Evolutionary conservation across 768 basidiomycete genomes (phyloP).

Genomic region (Boletus sp.): DNA sequence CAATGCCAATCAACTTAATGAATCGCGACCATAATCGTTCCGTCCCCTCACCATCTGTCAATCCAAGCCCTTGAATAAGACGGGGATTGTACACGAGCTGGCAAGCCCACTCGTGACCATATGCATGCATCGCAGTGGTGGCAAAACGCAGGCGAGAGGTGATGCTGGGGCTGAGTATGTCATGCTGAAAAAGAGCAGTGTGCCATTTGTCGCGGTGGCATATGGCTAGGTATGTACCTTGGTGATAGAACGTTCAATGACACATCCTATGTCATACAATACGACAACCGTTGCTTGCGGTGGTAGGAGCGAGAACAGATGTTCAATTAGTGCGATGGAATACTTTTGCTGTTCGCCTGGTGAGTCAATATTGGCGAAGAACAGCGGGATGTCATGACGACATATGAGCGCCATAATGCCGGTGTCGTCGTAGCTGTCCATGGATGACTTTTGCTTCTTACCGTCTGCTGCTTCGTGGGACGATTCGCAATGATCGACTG

Average conservation of each 20-base stretch:
- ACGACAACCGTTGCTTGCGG: constrained; percentile 26
- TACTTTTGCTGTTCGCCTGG: constrained; percentile 8
- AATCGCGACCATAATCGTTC: too few species aligned
- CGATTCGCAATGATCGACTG: not conserved
- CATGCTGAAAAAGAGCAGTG: not conserved
- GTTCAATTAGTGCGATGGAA: constrained; percentile 25
- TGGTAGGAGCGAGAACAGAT: constrained; percentile 33
- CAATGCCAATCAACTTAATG: constrained; percentile 18
- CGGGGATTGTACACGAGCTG: not conserved
- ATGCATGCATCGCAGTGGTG: too few species aligned
- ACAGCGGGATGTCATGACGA: too few species aligned
- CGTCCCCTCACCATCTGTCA: constrained; percentile 14
- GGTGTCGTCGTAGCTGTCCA: not conserved
- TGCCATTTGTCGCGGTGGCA: not conserved
- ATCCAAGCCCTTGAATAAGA: constrained; percentile 15
- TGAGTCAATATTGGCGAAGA: not conserved
- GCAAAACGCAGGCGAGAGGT: too few species aligned
- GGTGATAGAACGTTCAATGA: not conserved
- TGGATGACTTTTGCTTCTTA: not conserved
- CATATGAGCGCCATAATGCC: not conserved
- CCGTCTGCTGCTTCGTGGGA: not conserved
- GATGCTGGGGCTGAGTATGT: too few species aligned
- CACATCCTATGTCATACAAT: constrained; percentile 35
- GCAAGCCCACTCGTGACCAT: too few species aligned
- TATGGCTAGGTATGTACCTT: not conserved